Percentiles rank a stretch among this genome's conserved stretches.
phyloP scores from a whole-genome alignment of 345 rosid species.

The Citrus glauca region DNA sequence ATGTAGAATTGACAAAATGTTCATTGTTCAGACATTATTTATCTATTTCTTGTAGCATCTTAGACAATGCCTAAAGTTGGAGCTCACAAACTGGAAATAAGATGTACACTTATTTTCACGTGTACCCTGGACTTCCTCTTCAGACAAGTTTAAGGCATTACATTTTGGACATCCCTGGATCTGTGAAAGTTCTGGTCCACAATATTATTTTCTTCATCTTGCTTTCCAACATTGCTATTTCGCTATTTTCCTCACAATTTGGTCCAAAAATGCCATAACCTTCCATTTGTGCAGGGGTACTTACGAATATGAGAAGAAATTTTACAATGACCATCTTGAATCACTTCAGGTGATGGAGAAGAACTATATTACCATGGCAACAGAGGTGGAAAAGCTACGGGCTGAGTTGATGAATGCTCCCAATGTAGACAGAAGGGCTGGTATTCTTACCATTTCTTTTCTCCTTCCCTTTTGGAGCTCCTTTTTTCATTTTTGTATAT shows the following conservation, averaged over 20 bases:
- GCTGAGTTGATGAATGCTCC: slow-evolving; percentile 62
- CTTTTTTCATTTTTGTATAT: not conserved
- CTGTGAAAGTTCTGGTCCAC: not conserved
- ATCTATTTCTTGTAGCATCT: not conserved
- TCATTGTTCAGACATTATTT: not conserved
- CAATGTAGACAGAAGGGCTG: slow-evolving; percentile 56
- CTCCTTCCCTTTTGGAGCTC: not conserved
- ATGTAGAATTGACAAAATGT: not conserved
- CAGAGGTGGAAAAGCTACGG: slow-evolving; percentile 91
- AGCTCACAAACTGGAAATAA: slow-evolving; percentile 10
- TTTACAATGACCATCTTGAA: slow-evolving; percentile 86
- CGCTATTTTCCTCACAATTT: not conserved
- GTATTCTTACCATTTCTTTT: slow-evolving; percentile 26
- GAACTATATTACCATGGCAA: slow-evolving; percentile 77
- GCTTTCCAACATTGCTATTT: not conserved
- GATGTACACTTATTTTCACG: not conserved
- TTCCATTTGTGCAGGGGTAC: slow-evolving; percentile 57
- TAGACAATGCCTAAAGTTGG: not conserved
- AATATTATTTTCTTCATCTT: not conserved
- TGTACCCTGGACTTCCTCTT: not conserved
- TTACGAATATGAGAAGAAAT: slow-evolving; percentile 81
- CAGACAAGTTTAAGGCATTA: not conserved
- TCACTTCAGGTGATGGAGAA: slow-evolving; percentile 93
- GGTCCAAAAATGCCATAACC: not conserved
- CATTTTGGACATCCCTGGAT: not conserved